Conservation (phyloP, 306 rosid genomes). For the Rosa rugosa region DNA sequence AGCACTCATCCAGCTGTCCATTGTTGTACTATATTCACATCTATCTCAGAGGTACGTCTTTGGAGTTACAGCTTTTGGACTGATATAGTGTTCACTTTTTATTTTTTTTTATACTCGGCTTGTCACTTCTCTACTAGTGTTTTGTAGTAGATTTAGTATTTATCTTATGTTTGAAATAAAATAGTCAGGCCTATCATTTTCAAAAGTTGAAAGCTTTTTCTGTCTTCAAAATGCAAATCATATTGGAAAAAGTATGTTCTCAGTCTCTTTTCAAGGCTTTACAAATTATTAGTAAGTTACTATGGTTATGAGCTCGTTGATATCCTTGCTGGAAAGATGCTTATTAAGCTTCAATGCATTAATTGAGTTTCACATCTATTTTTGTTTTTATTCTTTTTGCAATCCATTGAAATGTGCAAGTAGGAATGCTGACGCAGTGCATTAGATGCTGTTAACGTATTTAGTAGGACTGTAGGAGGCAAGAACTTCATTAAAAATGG, state of each 20-base stretch:
- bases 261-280: background rate
- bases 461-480: background rate
- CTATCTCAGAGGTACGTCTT: constrained; percentile 82
- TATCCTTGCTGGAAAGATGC: background rate
- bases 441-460: background rate
- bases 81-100: background rate
- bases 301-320: constrained; percentile 1
- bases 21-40: constrained; percentile 65
- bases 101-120: background rate
- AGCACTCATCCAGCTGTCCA: constrained; percentile 66
- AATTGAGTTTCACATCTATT: background rate
- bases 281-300: background rate
- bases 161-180: background rate
- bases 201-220: background rate
- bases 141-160: background rate
- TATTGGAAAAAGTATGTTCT: background rate
- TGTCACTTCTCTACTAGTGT: constrained; percentile 3
- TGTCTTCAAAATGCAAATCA: background rate
- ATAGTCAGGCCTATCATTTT: background rate
- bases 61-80: constrained; percentile 22
- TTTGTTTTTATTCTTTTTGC: background rate
- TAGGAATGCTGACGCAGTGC: background rate
- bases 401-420: background rate
- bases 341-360: background rate
- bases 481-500: background rate